phyloP scores from a whole-genome alignment of 768 basidiomycete genomes.

The Chlorophyllum brunneum region DNA sequence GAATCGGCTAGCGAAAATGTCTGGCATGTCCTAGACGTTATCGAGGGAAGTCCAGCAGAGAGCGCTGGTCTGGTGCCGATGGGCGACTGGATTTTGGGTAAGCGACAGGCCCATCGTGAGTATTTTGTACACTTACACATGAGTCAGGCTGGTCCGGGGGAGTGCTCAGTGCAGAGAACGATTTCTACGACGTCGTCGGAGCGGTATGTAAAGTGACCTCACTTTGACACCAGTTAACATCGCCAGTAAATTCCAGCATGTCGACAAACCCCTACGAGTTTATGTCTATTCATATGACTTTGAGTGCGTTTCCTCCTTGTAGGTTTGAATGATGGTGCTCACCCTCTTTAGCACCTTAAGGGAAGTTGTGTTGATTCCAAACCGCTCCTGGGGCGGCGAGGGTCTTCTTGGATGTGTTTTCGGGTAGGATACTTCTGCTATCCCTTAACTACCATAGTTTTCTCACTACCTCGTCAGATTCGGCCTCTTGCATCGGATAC shows the following conservation, averaged over 20 bases:
- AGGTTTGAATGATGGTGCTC: slow-evolving; percentile 6
- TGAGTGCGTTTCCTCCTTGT: slow-evolving; percentile 56
- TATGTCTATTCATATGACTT: slow-evolving; percentile 98
- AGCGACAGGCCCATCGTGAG: neutral
- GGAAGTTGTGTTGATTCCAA: slow-evolving; percentile 93
- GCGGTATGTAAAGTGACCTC: slow-evolving; percentile 51
- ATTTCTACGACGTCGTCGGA: slow-evolving; percentile 96
- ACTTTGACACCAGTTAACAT: neutral
- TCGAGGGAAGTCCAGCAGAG: slow-evolving; percentile 96
- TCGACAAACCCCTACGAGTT: slow-evolving; percentile 89
- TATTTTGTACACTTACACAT: slow-evolving; percentile 39
- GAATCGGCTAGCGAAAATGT: slow-evolving; percentile 87
- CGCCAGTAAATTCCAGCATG: slow-evolving; percentile 51
- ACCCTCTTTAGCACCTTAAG: slow-evolving; percentile 64
- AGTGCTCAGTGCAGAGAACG: slow-evolving; percentile 83
- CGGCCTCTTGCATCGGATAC: slow-evolving; percentile 91
- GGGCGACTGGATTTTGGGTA: slow-evolving; percentile 52
- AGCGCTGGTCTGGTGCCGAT: slow-evolving; percentile 95
- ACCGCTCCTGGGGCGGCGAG: slow-evolving; percentile 96
- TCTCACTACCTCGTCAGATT: slow-evolving; percentile 45
- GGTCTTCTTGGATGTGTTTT: slow-evolving; percentile 94
- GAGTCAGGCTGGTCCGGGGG: slow-evolving; percentile 93
- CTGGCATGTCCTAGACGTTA: slow-evolving; percentile 97
- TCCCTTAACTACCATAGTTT: neutral
- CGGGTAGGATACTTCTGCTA: slow-evolving; percentile 53